phyloP scores from a whole-genome alignment of 2,329 filamentous ascomycete species.

The Diaporthe nobilis region DNA sequence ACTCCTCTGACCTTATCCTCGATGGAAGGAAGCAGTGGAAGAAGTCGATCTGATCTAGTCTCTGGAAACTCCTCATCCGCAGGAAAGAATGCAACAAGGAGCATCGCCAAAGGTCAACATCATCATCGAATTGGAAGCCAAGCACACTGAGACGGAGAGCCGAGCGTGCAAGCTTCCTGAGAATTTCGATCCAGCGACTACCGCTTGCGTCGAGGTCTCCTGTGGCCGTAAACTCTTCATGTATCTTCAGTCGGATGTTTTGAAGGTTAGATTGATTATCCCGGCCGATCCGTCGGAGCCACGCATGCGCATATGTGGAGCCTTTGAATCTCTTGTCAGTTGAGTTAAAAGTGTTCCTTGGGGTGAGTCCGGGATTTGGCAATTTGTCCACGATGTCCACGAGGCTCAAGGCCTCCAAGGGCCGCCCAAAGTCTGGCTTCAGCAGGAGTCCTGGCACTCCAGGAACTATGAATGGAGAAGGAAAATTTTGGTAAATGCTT shows the following conservation, averaged over 20 bases:
- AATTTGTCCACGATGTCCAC: background rate
- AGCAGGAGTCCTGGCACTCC: background rate
- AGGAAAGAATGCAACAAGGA: background rate
- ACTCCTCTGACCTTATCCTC: background rate
- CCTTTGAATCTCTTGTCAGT: background rate
- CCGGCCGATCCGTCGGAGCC: conserved; percentile 19
- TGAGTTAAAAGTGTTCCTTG: background rate
- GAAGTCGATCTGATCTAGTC: background rate
- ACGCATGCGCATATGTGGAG: conserved; percentile 17
- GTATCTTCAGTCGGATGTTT: conserved; percentile 5
- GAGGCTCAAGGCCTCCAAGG: background rate
- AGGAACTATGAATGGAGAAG: background rate
- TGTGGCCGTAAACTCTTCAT: background rate
- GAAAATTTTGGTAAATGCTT: background rate
- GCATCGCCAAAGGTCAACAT: background rate
- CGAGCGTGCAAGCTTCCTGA: background rate
- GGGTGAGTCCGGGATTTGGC: background rate
- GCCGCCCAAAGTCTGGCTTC: background rate
- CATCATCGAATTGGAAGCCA: conserved; percentile 1
- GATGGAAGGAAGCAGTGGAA: background rate
- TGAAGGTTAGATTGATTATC: background rate
- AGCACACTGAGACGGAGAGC: background rate
- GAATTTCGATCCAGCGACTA: conserved; percentile 8
- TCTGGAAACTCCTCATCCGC: background rate
- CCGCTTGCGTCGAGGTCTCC: background rate